Conservation (phyloP, 257 asterid genomes). For the Capsicum baccatum region DNA sequence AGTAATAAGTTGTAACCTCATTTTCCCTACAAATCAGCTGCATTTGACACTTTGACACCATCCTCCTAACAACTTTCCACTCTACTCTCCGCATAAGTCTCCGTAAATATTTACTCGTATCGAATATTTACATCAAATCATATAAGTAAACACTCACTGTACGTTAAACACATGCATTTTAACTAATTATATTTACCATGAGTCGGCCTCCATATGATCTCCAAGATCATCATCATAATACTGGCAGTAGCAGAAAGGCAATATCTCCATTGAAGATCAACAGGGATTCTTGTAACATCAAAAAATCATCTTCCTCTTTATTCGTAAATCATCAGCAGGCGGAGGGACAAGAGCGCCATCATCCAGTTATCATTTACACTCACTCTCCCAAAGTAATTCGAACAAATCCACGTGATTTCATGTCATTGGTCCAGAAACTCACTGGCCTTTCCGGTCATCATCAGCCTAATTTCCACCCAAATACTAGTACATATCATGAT, state of each 20-base stretch:
- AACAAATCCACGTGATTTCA: conserved; percentile 45
- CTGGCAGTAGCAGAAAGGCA: neutral
- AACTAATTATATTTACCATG: neutral
- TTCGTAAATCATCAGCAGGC: neutral
- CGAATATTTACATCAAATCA: no score
- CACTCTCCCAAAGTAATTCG: conserved; percentile 49
- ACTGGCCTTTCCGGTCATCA: conserved; percentile 37
- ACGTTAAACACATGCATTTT: no score
- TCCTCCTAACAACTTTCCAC: neutral
- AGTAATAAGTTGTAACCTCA: neutral
- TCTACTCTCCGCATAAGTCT: neutral
- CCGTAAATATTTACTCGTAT: neutral
- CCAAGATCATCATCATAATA: neutral
- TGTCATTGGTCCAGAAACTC: conserved; percentile 52
- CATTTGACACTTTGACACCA: neutral
- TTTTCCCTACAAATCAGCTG: conserved; percentile 21
- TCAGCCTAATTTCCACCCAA: neutral
- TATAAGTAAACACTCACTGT: no score
- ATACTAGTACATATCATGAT: neutral
- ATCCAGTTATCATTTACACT: conserved; percentile 47
- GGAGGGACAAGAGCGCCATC: conserved; percentile 15
- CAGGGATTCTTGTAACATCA: conserved; percentile 37
- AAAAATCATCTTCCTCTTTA: conserved; percentile 32
- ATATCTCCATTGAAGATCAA: conserved; percentile 41
- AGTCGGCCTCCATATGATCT: neutral